Base-by-base conservation (phyloP, 169 alveolate genomes). In the Fabrea salina region DNA sequence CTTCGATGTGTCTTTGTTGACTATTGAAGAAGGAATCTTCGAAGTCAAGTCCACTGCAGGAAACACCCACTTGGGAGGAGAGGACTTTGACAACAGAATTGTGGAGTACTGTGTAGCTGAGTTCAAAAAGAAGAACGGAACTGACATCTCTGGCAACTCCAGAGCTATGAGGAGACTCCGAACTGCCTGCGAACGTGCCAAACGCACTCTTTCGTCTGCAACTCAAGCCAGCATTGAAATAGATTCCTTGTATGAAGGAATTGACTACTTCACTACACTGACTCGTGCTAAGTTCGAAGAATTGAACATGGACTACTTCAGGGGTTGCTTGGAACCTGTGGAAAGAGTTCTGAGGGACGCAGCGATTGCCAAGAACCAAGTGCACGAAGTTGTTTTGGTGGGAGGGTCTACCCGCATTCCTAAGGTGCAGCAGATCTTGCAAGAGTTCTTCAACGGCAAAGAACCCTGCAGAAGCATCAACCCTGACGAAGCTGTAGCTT, bases 41-140 rank as follows among this genome's bases (percentile, higher is more conserved):
- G 99, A 98, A 83, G 99, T 98, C 33, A 96, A 95, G 91, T 99
- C 99, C 40, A 98, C 99, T 7, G 97, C 98, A 32, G 99, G 99
- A 51, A 99, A 98, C 86, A 98, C 99, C 22, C 99, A 97, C 84
- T 89, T 98, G 76, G 99, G 99, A 59, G 99, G 99, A 30, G 99
- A 98, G 87, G 99, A 98, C 85, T 98, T 98, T 89, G 99, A 98
- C 92, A 95, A 98, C 83, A 93, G 98, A 75, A 82, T 98, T 47
- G 96, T 98, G 22, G 99, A 98, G 64, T 97, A 93, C 88, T 97
- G 98, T 89, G 96, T 96, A 57, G 96, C 96, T 85, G 98, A 96
- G 82, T 96, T 98, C 87, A 93, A 95, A 93, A 91, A 97, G 85
- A 94, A 94, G 93, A 92, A 94, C 84, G 92, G 89, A 27, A 84